Evolutionary conservation across 495 filamentous ascomycete genomes (phyloP).

Genomic region (Echria macrotheca): DNA sequence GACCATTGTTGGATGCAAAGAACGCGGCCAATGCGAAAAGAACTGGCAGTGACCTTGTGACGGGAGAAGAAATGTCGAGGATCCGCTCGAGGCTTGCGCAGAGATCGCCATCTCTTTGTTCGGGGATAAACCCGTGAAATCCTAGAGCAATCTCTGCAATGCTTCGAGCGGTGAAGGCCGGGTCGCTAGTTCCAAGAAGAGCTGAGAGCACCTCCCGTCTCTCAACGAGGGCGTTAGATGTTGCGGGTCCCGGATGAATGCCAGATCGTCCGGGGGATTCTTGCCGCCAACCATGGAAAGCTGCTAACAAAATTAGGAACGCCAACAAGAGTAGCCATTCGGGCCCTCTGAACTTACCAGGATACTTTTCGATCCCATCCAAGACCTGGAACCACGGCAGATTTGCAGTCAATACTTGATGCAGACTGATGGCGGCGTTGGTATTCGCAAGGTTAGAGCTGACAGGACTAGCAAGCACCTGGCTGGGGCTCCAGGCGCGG

Average conservation of each 20-base stretch:
- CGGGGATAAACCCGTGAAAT: slow-evolving; percentile 1
- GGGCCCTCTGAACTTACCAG: neutral
- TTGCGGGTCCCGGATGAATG: neutral
- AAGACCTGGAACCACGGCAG: neutral
- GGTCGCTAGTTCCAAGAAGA: slow-evolving; percentile 4
- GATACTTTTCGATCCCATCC: neutral
- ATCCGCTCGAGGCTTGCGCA: neutral
- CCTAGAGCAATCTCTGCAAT: neutral
- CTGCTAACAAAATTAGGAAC: neutral
- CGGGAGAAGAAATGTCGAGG: slow-evolving; percentile 2
- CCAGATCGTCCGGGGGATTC: neutral
- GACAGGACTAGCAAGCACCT: neutral
- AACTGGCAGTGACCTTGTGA: neutral
- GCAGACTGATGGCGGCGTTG: too few relatives aligned
- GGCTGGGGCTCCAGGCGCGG: neutral
- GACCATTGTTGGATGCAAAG: slow-evolving; percentile 5
- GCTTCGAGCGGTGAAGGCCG: slow-evolving; percentile 2
- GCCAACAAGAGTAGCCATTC: neutral
- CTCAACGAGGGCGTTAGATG: neutral
- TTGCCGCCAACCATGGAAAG: neutral
- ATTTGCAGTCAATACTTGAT: neutral
- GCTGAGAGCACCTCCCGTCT: neutral
- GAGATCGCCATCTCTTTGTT: slow-evolving; percentile 6
- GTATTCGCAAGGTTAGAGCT: neutral
- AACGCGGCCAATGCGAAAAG: slow-evolving; percentile 1